Base-by-base conservation (phyloP, 352 stramenopile species). In the Globisporangium viniferum region DNA sequence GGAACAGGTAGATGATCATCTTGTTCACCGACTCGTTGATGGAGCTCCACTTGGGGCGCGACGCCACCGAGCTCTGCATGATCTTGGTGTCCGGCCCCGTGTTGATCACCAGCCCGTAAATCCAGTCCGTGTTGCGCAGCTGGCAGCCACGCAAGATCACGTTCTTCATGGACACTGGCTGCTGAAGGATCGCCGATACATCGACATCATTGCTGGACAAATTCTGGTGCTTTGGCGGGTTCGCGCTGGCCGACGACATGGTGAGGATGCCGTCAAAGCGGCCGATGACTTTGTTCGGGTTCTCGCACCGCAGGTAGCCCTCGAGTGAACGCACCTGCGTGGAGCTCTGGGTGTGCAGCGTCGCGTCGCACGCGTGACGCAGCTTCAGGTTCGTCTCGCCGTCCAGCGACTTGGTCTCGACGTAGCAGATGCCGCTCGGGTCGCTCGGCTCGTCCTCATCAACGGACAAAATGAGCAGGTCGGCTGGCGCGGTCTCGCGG, bases 321-420 rank as follows among this genome's bases (percentile, higher is more conserved):
- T 59, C 63, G 1, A 95, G 67, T 0, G 72, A 64, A 1, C 73
- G 39, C 20, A 89, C 73, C 64, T 81, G 71, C 8, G 68, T 68
- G 9, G 73, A 46, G 0, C 69, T 80, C 3, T 76, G 73, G 49
- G 78, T 73, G 35, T 80, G 70, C 27, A 90, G 73, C 41, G 85
- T 92, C 39, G 70, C 68, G 41, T 94, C 76, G 29, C 80, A 83
- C 1, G 84, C 84, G 22, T 94, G 78, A 14, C 91, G 86, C 41
- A 95, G 70, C 72, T 98, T 98, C 44, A 98, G 75, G 64, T 97
- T 97, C 10, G 91, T 97, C 61, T 97, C 91, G 9, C 91, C 91
- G 61, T 97, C 91, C 8, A 97, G 73, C 56, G 80, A 93, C 64
- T 91, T 92, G 57, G 91, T 97, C 74, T 97, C 87, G 10, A 96